A percentile compares a stretch with the other conserved stretches of the same genome.
These are phyloP conservation scores for Diatrype stigma DNA, from an alignment of 2,329 filamentous ascomycete species.

Conservation along the genomic window DNA sequence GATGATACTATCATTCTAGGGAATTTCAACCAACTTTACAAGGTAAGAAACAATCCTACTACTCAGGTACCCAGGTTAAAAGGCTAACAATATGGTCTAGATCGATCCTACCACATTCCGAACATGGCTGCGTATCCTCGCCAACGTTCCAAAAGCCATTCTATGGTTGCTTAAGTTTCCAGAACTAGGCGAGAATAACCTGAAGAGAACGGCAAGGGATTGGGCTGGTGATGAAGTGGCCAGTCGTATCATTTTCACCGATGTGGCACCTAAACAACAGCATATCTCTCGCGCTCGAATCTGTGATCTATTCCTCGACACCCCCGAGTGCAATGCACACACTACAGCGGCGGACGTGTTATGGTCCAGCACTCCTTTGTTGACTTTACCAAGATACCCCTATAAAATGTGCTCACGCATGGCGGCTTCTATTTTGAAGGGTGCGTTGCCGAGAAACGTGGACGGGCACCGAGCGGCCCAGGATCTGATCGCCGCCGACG, in stretches of 20 bases:
- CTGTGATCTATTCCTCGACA: conserved; percentile 93
- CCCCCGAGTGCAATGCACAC: conserved; percentile 96
- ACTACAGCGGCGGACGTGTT: conserved; percentile 95
- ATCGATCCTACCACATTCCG: conserved; percentile 97
- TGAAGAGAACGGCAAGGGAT: conserved; percentile 70
- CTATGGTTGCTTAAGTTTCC: conserved; percentile 97
- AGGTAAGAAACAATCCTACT: conserved; percentile 54
- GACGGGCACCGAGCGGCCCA: conserved; percentile 64
- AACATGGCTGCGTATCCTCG: conserved; percentile 88
- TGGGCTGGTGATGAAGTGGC: conserved; percentile 89
- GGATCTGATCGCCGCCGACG: conserved; percentile 74
- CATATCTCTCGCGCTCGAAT: conserved; percentile 90
- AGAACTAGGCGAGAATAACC: conserved; percentile 82
- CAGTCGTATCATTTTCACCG: conserved; percentile 85
- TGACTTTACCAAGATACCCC: conserved; percentile 85
- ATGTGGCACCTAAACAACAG: conserved; percentile 90
- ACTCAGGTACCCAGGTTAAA: neutral
- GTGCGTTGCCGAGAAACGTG: conserved; percentile 70
- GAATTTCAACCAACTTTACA: conserved; percentile 98
- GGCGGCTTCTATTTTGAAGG: conserved; percentile 89
- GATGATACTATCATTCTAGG: conserved; percentile 88
- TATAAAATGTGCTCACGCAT: conserved; percentile 99
- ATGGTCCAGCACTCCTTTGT: conserved; percentile 90
- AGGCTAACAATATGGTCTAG: conserved; percentile 39
- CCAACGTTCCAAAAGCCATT: conserved; percentile 78